Evolutionary conservation across 768 basidiomycete genomes (phyloP).

Genomic region (Tricholoma matsutake): DNA sequence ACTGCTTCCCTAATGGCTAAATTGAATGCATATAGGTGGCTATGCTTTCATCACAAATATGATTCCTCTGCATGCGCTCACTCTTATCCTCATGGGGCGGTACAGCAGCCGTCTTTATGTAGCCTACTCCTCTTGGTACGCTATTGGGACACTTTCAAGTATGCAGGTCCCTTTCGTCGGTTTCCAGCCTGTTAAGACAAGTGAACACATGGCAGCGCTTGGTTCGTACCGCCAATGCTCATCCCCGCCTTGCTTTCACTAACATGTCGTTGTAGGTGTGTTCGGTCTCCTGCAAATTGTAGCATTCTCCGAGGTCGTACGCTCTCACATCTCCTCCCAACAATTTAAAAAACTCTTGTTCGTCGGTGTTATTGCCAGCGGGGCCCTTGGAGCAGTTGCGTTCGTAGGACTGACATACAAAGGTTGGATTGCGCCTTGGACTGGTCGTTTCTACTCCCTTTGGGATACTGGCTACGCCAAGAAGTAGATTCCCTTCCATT

Average conservation of each 20-base stretch:
- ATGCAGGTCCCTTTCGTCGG: conserved; percentile 99
- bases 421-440: conserved; percentile 98
- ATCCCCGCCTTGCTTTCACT: not conserved
- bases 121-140: conserved; percentile 97
- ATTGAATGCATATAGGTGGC: conserved; percentile 53
- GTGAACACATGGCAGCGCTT: conserved; percentile 98
- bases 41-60: conserved; percentile 99
- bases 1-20: not conserved
- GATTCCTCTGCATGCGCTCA: conserved; percentile 96
- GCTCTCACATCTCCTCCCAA: conserved; percentile 85
- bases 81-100: conserved; percentile 93
- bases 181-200: conserved; percentile 96
- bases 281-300: conserved; percentile 97
- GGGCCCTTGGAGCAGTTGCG: conserved; percentile 66
- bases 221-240: conserved; percentile 44
- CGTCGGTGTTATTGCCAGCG: conserved; percentile 62
- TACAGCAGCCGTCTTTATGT: conserved; percentile 91
- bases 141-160: conserved; percentile 92
- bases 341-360: conserved; percentile 87
- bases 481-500: conserved; percentile 53
- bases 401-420: conserved; percentile 85
- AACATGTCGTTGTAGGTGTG: conserved; percentile 52
- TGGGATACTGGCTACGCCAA: conserved; percentile 99
- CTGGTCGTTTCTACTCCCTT: conserved; percentile 98
- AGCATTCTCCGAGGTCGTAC: conserved; percentile 86